Base-by-base conservation (phyloP, 2,329 filamentous ascomycete species). In the Cladophialophora carrionii region DNA sequence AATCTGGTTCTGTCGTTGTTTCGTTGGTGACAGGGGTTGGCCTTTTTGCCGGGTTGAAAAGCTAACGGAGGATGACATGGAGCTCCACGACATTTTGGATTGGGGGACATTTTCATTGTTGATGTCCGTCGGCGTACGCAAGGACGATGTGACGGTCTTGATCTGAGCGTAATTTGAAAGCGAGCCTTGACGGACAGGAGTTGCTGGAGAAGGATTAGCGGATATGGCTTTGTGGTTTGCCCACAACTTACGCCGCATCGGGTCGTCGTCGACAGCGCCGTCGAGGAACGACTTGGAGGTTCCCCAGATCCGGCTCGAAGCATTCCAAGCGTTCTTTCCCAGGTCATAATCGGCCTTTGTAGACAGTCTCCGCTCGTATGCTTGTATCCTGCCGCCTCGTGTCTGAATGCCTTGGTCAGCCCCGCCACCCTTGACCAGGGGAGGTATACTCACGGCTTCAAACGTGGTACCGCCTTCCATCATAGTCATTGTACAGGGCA, bases 231-330 rank as follows among this genome's bases (percentile, higher is more conserved):
- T n/a, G 68, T 72, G 41, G 14, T 10, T 22, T 43, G 32, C 37
- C 20, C 24, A 32, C 20, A 34, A 48, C 68, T 22, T 74, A 87
- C 84, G 84, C 80, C 80, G 80, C 57, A 81, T 76, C 55, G 76
- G 78, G 43, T 77, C 75, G 54, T 78, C 73, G 67, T 82, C 84
- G 71, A 76, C 80, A 65, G 77, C 78, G 74, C 76, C 76, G 72
- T 79, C 80, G 26, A 78, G 78, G 65, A 82, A 78, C 17, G 80
- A 80, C 75, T 77, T 76, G 41, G 60, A 63, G 67, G 78, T 83
- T 12, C 80, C 80, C 85, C 85, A 87, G 49, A 87, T 84, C 34
- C 78, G 80, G 74, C 74, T 72, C 74, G 63, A 51, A 32, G 65
- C 24, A 48, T 79, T 77, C 80, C 79, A 77, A 70, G 76, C 78